phyloP scores from a whole-genome alignment of 768 basidiomycete genomes.

The Lyophyllum shimeji region DNA sequence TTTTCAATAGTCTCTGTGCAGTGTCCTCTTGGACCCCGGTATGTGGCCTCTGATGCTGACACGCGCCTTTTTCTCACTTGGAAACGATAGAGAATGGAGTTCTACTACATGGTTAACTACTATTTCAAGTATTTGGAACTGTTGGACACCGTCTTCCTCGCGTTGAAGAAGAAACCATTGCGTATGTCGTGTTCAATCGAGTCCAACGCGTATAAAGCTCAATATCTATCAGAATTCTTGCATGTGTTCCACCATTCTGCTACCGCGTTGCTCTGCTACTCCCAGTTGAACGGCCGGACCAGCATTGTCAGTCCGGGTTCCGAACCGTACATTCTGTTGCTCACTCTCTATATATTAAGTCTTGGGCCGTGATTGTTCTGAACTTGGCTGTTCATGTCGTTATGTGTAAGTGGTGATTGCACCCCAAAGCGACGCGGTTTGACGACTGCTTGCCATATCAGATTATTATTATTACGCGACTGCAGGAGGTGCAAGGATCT shows the following conservation, averaged over 20 bases:
- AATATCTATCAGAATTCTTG: conserved; percentile 69
- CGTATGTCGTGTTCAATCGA: conserved; percentile 47
- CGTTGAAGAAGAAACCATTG: conserved; percentile 96
- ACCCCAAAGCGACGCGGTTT: neutral
- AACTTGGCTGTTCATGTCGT: conserved; percentile 94
- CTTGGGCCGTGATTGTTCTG: conserved; percentile 92
- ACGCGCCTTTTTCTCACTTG: conserved; percentile 4
- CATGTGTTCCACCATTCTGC: conserved; percentile 99
- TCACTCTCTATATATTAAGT: conserved; percentile 44
- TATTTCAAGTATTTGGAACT: conserved; percentile 98
- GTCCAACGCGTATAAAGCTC: conserved; percentile 1
- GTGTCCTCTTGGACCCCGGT: conserved; percentile 85
- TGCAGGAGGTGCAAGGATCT: conserved; percentile 94
- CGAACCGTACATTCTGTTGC: neutral
- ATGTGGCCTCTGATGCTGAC: conserved; percentile 30
- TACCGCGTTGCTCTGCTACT: conserved; percentile 92
- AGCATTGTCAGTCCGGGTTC: conserved; percentile 68
- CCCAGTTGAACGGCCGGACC: conserved; percentile 92
- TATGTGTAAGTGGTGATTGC: conserved; percentile 78
- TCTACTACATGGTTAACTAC: conserved; percentile 99
- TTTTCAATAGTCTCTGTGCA: conserved; percentile 79
- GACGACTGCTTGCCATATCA: conserved; percentile 26
- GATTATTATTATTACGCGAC: conserved; percentile 99
- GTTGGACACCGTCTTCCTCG: conserved; percentile 95
- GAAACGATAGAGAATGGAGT: conserved; percentile 76